phyloP scores from a whole-genome alignment of 257 asterid genomes.

The Fraxinus cuspidata region DNA sequence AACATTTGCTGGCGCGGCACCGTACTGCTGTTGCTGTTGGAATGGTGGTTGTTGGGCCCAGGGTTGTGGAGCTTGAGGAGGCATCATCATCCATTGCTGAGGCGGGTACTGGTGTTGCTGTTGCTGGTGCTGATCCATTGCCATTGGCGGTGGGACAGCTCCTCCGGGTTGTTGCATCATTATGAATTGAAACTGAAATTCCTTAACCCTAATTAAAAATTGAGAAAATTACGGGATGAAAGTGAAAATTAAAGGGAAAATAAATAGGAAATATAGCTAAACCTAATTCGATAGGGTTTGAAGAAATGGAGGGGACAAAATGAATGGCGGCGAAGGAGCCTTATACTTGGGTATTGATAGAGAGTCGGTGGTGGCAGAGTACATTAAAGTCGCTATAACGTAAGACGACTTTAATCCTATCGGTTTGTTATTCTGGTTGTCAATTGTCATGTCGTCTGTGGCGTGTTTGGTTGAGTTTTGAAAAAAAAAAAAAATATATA shows the following conservation, averaged over 20 bases:
- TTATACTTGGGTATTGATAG: constrained; percentile 15
- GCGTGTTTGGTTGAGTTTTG: too few relatives aligned
- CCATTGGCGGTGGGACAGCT: constrained; percentile 54
- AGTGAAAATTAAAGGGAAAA: neutral
- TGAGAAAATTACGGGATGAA: neutral
- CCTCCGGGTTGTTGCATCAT: constrained; percentile 91
- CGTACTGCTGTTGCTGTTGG: constrained; percentile 55
- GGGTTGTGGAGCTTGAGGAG: constrained; percentile 39
- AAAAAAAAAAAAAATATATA: too few relatives aligned
- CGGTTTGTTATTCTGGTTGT: too few relatives aligned
- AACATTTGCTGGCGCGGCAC: constrained; percentile 35
- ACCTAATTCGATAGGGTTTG: constrained; percentile 48
- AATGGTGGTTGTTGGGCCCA: constrained; percentile 43
- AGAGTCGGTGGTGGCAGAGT: neutral
- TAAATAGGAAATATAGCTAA: neutral
- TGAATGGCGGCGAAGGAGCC: neutral
- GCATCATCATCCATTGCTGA: constrained; percentile 54
- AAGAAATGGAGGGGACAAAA: neutral
- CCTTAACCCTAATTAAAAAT: constrained; percentile 29
- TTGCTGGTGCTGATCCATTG: constrained; percentile 42
- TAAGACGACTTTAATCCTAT: too few relatives aligned
- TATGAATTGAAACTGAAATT: constrained; percentile 16
- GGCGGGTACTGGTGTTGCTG: constrained; percentile 51
- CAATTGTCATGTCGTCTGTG: too few relatives aligned
- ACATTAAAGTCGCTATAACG: neutral